Conservation (phyloP, 106 monocot species). For the Dioscorea dumetorum region DNA sequence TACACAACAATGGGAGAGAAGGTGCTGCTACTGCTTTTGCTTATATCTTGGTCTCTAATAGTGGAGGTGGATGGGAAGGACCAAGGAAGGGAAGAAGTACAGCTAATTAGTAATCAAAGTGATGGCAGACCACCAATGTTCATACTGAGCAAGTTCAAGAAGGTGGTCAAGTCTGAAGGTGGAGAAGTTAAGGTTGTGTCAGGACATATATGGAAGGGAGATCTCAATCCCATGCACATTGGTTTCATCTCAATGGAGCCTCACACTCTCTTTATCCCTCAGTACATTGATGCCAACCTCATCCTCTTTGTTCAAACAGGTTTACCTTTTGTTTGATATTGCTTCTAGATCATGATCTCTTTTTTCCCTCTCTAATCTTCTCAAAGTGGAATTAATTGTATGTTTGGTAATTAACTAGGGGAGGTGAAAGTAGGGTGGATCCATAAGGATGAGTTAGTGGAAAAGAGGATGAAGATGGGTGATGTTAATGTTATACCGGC, state of each 20-base stretch:
- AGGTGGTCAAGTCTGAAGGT: constrained; percentile 29
- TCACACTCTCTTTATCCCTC: constrained; percentile 39
- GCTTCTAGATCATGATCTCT: neutral
- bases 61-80: neutral
- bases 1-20: neutral
- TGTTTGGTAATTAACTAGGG: constrained; percentile 24
- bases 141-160: constrained; percentile 21
- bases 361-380: neutral
- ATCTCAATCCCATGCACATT: constrained; percentile 28
- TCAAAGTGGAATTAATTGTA: neutral
- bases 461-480: constrained; percentile 59
- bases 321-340: neutral
- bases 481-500: constrained; percentile 66
- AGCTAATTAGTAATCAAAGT: neutral
- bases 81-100: neutral
- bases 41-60: neutral
- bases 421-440: constrained; percentile 72
- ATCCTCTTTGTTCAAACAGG: constrained; percentile 30
- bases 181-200: constrained; percentile 24
- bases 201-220: constrained; percentile 16
- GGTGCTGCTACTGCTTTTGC: neutral
- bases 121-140: constrained; percentile 11
- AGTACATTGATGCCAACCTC: constrained; percentile 41
- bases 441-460: constrained; percentile 54
- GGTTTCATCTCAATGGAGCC: constrained; percentile 48